A percentile compares a stretch with the other conserved stretches of the same genome.
phyloP scores from a whole-genome alignment of 345 rosid species.

The Turnera subulata region DNA sequence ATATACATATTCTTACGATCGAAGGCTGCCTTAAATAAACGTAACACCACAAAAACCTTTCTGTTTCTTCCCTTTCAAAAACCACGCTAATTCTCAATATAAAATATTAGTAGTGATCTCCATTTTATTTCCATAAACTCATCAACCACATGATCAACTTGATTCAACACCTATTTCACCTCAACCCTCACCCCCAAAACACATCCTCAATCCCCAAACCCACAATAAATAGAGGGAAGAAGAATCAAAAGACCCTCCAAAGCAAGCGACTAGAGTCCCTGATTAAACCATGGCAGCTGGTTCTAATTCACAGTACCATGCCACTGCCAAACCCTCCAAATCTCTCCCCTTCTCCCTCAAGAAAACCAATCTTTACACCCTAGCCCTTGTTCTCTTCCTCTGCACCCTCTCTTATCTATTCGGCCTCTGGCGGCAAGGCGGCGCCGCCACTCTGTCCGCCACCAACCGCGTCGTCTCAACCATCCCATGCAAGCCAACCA shows the following conservation, averaged over 20 bases:
- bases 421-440: conserved; percentile 31
- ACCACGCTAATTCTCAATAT: too few species aligned
- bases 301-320: neutral
- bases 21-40: too few species aligned
- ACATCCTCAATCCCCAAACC: neutral
- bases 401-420: conserved; percentile 39
- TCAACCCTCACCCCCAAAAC: neutral
- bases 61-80: too few species aligned
- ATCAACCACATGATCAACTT: conserved; percentile 12
- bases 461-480: neutral
- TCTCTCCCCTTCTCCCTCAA: conserved; percentile 11
- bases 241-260: neutral
- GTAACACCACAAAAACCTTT: too few species aligned
- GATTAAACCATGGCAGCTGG: conserved; percentile 29
- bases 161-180: conserved; percentile 1
- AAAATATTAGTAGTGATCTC: neutral
- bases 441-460: neutral
- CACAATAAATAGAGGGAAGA: neutral
- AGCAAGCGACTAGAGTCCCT: too few species aligned
- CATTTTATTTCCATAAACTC: neutral
- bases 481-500: conserved; percentile 12
- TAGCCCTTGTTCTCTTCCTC: conserved; percentile 31
- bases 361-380: conserved; percentile 12
- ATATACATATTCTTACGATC: too few species aligned
- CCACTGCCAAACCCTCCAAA: conserved; percentile 25